Evolutionary conservation across 495 filamentous ascomycete species (phyloP), one percentile per base, ranked within the genome.

Genomic region (Aspergillus diversus): DNA sequence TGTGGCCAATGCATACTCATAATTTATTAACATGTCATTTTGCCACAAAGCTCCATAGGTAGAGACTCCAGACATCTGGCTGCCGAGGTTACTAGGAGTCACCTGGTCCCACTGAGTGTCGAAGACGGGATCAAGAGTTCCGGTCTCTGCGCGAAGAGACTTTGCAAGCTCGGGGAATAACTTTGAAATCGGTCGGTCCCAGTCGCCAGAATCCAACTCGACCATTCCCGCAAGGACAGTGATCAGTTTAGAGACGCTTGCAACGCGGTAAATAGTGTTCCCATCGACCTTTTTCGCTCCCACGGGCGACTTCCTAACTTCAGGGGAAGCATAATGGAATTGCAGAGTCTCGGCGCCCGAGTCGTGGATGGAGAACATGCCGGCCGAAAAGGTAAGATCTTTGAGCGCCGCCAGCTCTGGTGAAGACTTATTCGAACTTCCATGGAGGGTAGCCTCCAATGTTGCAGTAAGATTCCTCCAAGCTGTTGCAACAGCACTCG

Each of bases 161-260:
- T 55, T 65, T 16, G 80, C 75, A 9, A 85, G 62, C 37, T 76
- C 69, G 1, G 81, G 80, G 34, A 81, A 71, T 46, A 79, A 77
- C 16, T 84, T 69, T 3, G 77, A 79, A 43, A 85, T 66, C 0
- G 77, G 72, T 34, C 78, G 77, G 8, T 85, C 77, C 66, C 79
- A 69, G 31, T 77, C 75, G 5, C 77, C 69, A 0, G 65, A 60
- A 6, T 65, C 64, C 35, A 77, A 66, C 31, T 74, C 63, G 12
- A 81, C 59, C 42, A 86, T 66, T 0, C 79, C 59, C 1, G 76
- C 74, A 17, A 81, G 75, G 0, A 77, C 76, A 0, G 83, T 77
- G 54, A 84, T 75, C 17, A 85, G 69, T 59, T 87, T 87, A 0
- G 81, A 80, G 34, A 84, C 68, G 57, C 82, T 85, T 8, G 79